These are phyloP conservation scores for Tilletia horrida DNA, from an alignment of 1,284 basidiomycete genomes.

Conservation along the genomic window DNA sequence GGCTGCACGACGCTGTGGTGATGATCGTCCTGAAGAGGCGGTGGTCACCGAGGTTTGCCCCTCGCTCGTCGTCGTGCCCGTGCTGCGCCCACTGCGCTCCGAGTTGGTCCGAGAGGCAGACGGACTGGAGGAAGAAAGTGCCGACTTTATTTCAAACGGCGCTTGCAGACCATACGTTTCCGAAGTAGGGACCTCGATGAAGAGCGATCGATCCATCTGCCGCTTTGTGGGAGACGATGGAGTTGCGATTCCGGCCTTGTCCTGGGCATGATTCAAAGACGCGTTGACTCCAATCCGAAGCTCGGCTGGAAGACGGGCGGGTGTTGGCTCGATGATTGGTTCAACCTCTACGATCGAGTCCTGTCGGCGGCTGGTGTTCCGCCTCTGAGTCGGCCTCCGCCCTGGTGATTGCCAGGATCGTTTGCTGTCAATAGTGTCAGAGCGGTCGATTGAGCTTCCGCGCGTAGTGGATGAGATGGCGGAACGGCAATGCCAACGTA, in stretches of 20 bases:
- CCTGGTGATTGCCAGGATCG: not conserved
- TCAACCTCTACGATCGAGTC: constrained; percentile 9
- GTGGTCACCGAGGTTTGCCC: constrained; percentile 4
- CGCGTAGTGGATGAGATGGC: constrained; percentile 11
- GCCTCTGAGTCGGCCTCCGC: constrained; percentile 1
- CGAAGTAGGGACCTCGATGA: not conserved
- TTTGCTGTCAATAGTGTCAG: not conserved
- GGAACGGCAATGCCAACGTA: constrained; percentile 10
- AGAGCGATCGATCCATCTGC: constrained; percentile 1
- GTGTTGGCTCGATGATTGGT: not conserved
- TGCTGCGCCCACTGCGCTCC: constrained; percentile 11
- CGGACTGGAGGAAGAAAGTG: not conserved
- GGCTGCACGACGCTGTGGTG: constrained; percentile 8
- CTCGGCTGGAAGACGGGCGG: constrained; percentile 3
- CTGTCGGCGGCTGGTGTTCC: not conserved
- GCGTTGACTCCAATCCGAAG: constrained; percentile 8
- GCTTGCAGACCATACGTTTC: constrained; percentile 4
- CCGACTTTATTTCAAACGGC: not conserved
- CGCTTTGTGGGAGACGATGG: constrained; percentile 3
- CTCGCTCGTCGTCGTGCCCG: not conserved
- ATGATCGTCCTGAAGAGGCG: not conserved
- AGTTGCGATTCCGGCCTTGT: constrained; percentile 1
- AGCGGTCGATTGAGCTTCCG: not conserved
- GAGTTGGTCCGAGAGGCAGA: constrained; percentile 11
- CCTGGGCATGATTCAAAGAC: not conserved